These are phyloP conservation scores for Eucalyptus pauciflora DNA, from an alignment of 345 rosid species.

Conservation along the genomic window DNA sequence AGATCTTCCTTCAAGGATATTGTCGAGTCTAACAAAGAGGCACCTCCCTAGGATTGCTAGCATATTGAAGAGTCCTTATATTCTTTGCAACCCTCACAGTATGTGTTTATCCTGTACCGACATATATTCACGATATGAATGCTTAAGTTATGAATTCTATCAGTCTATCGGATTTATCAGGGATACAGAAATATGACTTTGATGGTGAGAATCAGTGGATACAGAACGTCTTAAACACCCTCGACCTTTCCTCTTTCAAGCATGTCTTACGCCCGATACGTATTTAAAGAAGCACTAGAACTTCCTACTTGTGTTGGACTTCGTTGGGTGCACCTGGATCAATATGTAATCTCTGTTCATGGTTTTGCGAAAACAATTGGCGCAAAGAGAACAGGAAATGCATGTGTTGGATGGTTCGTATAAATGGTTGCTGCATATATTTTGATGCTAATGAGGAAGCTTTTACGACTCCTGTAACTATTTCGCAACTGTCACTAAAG, in stretches of 20 bases:
- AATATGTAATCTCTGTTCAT: background rate
- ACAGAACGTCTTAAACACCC: background rate
- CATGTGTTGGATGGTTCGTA: background rate
- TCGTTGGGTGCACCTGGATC: background rate
- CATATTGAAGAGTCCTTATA: background rate
- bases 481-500: background rate
- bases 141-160: background rate
- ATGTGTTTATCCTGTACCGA: background rate
- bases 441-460: background rate
- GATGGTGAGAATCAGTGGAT: background rate
- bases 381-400: background rate
- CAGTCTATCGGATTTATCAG: background rate
- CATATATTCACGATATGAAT: background rate
- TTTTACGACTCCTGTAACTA: background rate
- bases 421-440: background rate
- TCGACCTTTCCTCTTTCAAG: background rate
- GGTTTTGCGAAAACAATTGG: background rate
- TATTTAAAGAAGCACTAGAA: too few relatives aligned
- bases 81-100: background rate
- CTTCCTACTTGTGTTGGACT: background rate
- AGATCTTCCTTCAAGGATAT: background rate
- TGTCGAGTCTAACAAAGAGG: background rate
- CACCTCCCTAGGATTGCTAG: background rate
- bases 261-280: background rate
- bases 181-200: background rate